Conservation (phyloP, 331 rosid genomes). For the Spiraea crenata region DNA sequence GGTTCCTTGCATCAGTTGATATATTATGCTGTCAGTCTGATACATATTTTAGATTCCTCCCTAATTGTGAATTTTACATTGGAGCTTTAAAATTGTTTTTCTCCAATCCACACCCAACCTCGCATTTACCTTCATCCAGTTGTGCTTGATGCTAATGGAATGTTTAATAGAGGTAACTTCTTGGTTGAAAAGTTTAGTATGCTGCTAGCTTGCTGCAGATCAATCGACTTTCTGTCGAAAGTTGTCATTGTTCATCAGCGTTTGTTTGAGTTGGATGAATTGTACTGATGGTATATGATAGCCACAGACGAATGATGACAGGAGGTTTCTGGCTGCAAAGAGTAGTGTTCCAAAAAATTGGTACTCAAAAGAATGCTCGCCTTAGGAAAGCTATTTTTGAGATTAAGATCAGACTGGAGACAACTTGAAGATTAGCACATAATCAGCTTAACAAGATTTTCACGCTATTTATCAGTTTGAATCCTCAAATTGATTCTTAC, state of each 20-base stretch:
- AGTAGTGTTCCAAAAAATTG: slow-evolving; percentile 92
- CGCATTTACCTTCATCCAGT: slow-evolving; percentile 97
- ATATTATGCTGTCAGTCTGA: slow-evolving; percentile 13
- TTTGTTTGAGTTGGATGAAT: neutral
- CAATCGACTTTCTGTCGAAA: neutral
- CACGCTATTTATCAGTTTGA: neutral
- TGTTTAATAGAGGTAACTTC: slow-evolving; percentile 84
- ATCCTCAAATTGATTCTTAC: neutral
- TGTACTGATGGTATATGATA: neutral
- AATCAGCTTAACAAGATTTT: too few species aligned
- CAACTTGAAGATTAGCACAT: slow-evolving; percentile 69
- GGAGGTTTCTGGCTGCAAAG: slow-evolving; percentile 75
- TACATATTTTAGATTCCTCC: slow-evolving; percentile 6
- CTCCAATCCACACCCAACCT: slow-evolving; percentile 99
- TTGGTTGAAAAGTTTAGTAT: slow-evolving; percentile 15
- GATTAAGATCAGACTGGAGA: slow-evolving; percentile 97
- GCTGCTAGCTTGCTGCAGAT: slow-evolving; percentile 8
- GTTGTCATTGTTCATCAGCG: neutral
- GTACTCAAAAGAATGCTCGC: slow-evolving; percentile 82
- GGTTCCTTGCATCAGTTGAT: slow-evolving; percentile 3
- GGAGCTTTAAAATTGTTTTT: slow-evolving; percentile 93
- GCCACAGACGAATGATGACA: slow-evolving; percentile 92
- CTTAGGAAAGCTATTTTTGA: slow-evolving; percentile 93
- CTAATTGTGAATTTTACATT: slow-evolving; percentile 20
- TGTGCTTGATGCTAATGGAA: slow-evolving; percentile 98